Percentiles rank a stretch among this genome's conserved stretches.
These are phyloP conservation scores for Ascochyta rabiei DNA, from an alignment of 2,329 filamentous ascomycete species.

Conservation along the genomic window DNA sequence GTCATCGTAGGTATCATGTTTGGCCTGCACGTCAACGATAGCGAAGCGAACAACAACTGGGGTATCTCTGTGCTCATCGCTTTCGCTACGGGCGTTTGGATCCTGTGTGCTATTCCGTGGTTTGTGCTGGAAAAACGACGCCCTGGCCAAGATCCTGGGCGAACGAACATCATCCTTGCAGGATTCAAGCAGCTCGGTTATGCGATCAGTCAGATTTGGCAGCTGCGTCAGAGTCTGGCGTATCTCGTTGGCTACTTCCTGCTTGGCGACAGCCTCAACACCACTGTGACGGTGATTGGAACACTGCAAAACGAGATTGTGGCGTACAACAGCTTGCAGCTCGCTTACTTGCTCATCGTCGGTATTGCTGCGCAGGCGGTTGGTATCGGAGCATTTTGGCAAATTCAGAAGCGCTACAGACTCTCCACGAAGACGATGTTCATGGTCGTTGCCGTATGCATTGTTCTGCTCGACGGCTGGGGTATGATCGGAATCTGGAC, in stretches of 20 bases:
- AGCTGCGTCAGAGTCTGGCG: constrained; percentile 68
- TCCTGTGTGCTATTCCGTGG: constrained; percentile 69
- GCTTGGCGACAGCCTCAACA: constrained; percentile 72
- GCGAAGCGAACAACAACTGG: constrained; percentile 68
- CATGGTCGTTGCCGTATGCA: constrained; percentile 65
- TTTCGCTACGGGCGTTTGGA: constrained; percentile 68
- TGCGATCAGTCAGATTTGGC: constrained; percentile 66
- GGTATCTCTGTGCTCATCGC: constrained; percentile 69
- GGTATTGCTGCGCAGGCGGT: constrained; percentile 68
- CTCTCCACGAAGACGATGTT: constrained; percentile 73
- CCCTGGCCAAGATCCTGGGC: constrained; percentile 61
- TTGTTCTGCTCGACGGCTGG: constrained; percentile 66
- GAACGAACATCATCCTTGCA: constrained; percentile 59
- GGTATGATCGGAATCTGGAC: constrained; percentile 66
- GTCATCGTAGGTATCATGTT: constrained; percentile 55
- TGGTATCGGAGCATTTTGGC: constrained; percentile 68
- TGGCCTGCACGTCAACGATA: constrained; percentile 64
- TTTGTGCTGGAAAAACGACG: constrained; percentile 69
- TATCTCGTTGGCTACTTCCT: constrained; percentile 70
- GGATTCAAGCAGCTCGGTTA: constrained; percentile 65
- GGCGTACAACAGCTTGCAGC: constrained; percentile 66
- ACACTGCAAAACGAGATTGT: constrained; percentile 71
- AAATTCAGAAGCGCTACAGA: constrained; percentile 63
- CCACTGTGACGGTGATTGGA: constrained; percentile 70
- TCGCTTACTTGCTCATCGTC: constrained; percentile 71